These are phyloP conservation scores for Calamus simplicifolius DNA, from an alignment of 176 grass and related monocot genomes.

Conservation along the genomic window DNA sequence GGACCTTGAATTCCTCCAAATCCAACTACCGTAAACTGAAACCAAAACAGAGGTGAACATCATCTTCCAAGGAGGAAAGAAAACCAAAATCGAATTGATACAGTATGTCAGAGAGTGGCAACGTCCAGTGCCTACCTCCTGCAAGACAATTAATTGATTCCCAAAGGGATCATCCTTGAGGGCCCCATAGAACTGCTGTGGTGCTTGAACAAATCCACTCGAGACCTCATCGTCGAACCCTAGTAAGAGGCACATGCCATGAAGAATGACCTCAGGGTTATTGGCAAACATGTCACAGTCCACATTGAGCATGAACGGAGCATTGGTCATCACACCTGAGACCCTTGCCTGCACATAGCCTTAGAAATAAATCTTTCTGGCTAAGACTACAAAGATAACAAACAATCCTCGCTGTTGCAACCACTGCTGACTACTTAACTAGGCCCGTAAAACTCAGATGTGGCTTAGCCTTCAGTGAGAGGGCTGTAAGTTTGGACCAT, in stretches of 20 bases:
- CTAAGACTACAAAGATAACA: too few species aligned
- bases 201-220: slow-evolving; percentile 37
- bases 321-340: slow-evolving; percentile 40
- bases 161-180: slow-evolving; percentile 60
- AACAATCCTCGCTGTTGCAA: too few species aligned
- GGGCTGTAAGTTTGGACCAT: too few species aligned
- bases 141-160: slow-evolving; percentile 16
- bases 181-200: slow-evolving; percentile 24
- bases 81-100: too few species aligned
- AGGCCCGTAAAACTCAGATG: too few species aligned
- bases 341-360: slow-evolving; percentile 33
- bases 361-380: too few species aligned
- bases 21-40: neutral
- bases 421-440: too few species aligned
- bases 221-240: slow-evolving; percentile 21
- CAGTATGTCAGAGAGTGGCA: too few species aligned
- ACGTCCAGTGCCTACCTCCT: neutral
- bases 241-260: slow-evolving; percentile 42
- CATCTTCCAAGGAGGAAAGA: neutral
- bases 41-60: neutral
- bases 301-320: slow-evolving; percentile 47
- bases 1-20: slow-evolving; percentile 24
- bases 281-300: slow-evolving; percentile 67
- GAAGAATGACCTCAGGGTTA: slow-evolving; percentile 22
- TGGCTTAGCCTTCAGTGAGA: too few species aligned